Conservation (phyloP, 129 eudicot genomes). For the Flaveria brownii region DNA sequence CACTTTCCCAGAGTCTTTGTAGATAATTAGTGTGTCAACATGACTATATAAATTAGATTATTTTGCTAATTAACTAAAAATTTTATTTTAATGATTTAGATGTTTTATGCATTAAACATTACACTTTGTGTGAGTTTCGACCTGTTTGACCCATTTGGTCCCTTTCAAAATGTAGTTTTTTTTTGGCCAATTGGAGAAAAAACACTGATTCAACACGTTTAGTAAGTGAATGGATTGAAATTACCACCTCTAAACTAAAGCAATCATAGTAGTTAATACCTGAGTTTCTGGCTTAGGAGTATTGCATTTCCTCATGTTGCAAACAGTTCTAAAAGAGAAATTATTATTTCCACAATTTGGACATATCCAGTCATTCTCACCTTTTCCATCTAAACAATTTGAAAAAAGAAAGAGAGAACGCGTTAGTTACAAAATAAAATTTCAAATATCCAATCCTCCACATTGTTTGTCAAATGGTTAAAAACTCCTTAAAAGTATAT, state of each 20-base stretch:
- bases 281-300: slow-evolving; percentile 90
- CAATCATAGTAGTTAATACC: slow-evolving; percentile 38
- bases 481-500: not conserved
- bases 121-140: not conserved
- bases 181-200: not conserved
- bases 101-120: not conserved
- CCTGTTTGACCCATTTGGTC: not conserved
- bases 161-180: not conserved
- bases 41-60: not conserved
- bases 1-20: not conserved
- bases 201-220: not conserved
- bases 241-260: not conserved
- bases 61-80: not conserved
- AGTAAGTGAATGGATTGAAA: not conserved
- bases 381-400: slow-evolving; percentile 55
- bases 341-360: slow-evolving; percentile 94
- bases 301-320: slow-evolving; percentile 96
- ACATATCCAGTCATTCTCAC: slow-evolving; percentile 90
- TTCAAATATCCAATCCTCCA: not conserved
- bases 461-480: not conserved
- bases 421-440: not conserved
- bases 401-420: not conserved
- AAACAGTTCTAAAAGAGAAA: slow-evolving; percentile 84
- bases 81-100: not conserved
- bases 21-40: not conserved